Evolutionary conservation across 805 yeast species (phyloP).

Genomic region (Zygoascus flipseniorum): DNA sequence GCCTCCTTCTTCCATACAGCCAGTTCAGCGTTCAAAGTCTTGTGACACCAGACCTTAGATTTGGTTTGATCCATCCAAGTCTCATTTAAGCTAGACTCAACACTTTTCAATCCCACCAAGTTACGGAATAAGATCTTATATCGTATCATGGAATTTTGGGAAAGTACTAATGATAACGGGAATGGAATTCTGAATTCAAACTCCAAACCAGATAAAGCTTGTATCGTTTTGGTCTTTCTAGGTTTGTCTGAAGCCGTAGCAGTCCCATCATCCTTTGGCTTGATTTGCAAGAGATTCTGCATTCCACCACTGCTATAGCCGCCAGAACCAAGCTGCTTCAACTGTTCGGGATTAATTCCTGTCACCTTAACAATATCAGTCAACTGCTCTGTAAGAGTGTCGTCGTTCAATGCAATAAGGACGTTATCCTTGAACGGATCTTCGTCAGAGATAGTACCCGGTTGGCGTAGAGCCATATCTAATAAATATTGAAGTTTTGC

Average conservation of each 20-base stretch:
- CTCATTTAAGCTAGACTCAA: conserved; percentile 49
- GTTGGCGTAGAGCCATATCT: conserved; percentile 32
- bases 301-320: neutral
- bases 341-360: conserved; percentile 26
- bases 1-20: conserved; percentile 38
- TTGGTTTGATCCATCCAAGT: conserved; percentile 66
- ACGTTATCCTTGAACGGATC: conserved; percentile 31
- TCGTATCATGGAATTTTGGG: conserved; percentile 62
- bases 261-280: conserved; percentile 7
- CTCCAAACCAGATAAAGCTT: conserved; percentile 29
- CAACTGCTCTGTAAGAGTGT: conserved; percentile 28
- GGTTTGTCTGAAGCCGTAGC: conserved; percentile 11
- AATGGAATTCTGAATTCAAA: conserved; percentile 53
- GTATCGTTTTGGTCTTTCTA: conserved; percentile 13
- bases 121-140: conserved; percentile 76
- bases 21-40: conserved; percentile 35
- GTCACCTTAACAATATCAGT: conserved; percentile 27
- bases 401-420: conserved; percentile 25
- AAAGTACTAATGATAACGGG: conserved; percentile 71
- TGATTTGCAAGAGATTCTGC: conserved; percentile 1
- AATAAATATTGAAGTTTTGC: conserved; percentile 30
- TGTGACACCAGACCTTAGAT: conserved; percentile 59
- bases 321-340: conserved; percentile 7
- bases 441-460: conserved; percentile 30
- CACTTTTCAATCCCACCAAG: conserved; percentile 51